phyloP scores from a whole-genome alignment of 1,139 yeast species.

The Candida sp. region DNA sequence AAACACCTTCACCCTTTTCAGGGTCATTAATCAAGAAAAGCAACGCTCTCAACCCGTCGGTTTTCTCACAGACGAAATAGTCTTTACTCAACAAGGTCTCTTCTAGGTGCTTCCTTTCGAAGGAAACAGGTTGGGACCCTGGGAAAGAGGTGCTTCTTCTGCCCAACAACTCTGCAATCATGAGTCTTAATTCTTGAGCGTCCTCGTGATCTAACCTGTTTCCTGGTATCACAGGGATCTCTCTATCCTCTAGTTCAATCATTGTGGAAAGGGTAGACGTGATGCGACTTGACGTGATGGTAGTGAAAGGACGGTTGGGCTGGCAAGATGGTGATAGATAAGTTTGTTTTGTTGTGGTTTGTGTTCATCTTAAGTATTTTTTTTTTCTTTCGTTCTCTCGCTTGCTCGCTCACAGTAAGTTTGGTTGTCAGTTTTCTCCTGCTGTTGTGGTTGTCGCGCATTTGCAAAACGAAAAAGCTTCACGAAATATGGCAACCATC shows the following conservation, averaged over 20 bases:
- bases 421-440: not conserved
- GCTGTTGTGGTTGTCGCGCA: not conserved
- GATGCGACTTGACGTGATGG: not conserved
- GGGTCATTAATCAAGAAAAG: slow-evolving; percentile 72
- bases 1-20: slow-evolving; percentile 74
- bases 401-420: not conserved
- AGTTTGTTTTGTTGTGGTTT: not conserved
- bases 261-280: slow-evolving; percentile 15
- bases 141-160: slow-evolving; percentile 62
- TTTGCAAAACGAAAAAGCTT: no score
- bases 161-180: slow-evolving; percentile 72
- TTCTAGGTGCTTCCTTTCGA: slow-evolving; percentile 73
- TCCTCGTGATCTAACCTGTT: slow-evolving; percentile 72
- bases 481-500: not conserved
- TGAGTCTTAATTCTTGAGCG: slow-evolving; percentile 65
- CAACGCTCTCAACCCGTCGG: slow-evolving; percentile 90
- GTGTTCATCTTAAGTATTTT: slow-evolving; percentile 1
- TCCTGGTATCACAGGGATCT: slow-evolving; percentile 88
- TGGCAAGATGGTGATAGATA: not conserved
- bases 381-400: not conserved
- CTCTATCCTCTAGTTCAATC: slow-evolving; percentile 55
- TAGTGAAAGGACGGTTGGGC: not conserved
- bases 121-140: slow-evolving; percentile 96
- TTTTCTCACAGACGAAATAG: slow-evolving; percentile 94
- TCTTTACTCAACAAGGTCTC: slow-evolving; percentile 60